Percentiles rank a stretch among this genome's conserved stretches.
Conservation (phyloP, 2,329 filamentous ascomycete species). For the Chaetomiaceae sp. region DNA sequence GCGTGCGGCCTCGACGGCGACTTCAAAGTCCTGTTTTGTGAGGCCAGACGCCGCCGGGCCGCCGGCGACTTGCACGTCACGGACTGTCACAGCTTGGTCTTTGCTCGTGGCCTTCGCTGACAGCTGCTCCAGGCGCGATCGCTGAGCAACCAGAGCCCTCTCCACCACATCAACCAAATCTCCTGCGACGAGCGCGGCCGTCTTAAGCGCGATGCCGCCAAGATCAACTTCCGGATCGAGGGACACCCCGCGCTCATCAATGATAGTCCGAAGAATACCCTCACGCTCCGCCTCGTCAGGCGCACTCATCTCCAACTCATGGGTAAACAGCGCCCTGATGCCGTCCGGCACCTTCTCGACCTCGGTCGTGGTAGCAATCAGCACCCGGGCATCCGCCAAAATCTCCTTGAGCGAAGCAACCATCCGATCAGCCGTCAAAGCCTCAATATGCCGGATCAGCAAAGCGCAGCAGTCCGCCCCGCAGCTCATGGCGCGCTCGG, state of each 20-base stretch:
- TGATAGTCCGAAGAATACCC: constrained; percentile 74
- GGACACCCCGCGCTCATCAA: constrained; percentile 70
- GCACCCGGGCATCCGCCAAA: constrained; percentile 69
- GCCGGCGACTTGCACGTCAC: constrained; percentile 84
- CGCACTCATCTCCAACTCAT: constrained; percentile 89
- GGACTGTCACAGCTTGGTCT: constrained; percentile 53
- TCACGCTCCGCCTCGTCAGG: constrained; percentile 91
- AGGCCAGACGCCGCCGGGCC: constrained; percentile 74
- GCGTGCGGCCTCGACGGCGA: constrained; percentile 89
- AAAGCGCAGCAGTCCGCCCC: constrained; percentile 78
- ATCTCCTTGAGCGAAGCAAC: constrained; percentile 80
- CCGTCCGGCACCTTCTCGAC: constrained; percentile 91
- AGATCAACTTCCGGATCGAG: constrained; percentile 81
- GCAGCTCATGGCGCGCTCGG: constrained; percentile 84
- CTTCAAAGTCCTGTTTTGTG: constrained; percentile 78
- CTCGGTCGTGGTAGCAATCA: constrained; percentile 92
- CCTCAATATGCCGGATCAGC: constrained; percentile 85
- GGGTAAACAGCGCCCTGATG: constrained; percentile 85
- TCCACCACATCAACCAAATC: constrained; percentile 94
- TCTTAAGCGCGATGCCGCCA: constrained; percentile 83
- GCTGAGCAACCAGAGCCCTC: constrained; percentile 73
- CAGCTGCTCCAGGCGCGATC: constrained; percentile 69
- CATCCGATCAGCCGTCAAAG: constrained; percentile 87
- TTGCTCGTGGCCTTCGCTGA: constrained; percentile 45
- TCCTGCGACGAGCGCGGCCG: constrained; percentile 88